These are phyloP conservation scores for Aquilaria agallochum DNA, from an alignment of 441 rosid genomes.

Conservation along the genomic window DNA sequence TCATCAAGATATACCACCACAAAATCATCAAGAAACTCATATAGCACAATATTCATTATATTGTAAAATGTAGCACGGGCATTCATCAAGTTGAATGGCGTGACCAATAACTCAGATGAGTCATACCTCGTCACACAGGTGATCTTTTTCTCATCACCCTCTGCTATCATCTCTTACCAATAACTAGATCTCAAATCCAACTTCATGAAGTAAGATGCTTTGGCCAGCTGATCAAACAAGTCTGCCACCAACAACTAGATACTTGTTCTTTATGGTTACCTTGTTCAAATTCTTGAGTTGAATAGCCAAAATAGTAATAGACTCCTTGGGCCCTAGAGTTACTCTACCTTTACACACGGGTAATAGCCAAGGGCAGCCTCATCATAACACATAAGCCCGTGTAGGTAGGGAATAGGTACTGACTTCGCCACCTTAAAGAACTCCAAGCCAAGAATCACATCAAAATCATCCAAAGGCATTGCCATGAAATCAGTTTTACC, in stretches of 20 bases:
- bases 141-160: neutral
- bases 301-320: too few species aligned
- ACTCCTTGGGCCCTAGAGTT: too few species aligned
- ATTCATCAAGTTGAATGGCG: neutral
- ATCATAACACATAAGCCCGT: too few species aligned
- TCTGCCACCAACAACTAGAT: too few species aligned
- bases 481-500: too few species aligned
- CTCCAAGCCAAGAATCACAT: too few species aligned
- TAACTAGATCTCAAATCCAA: neutral
- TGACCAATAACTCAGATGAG: neutral
- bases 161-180: neutral
- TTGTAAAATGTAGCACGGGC: constrained; percentile 1
- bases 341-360: too few species aligned
- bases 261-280: too few species aligned
- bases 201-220: neutral
- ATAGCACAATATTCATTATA: neutral
- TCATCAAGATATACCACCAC: neutral
- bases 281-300: too few species aligned
- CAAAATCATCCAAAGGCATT: neutral
- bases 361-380: too few species aligned
- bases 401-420: neutral
- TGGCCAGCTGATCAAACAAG: neutral
- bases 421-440: too few species aligned
- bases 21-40: neutral
- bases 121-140: neutral